Conservation (phyloP, 2,329 filamentous ascomycete genomes). For the Sclerotinia borealis region DNA sequence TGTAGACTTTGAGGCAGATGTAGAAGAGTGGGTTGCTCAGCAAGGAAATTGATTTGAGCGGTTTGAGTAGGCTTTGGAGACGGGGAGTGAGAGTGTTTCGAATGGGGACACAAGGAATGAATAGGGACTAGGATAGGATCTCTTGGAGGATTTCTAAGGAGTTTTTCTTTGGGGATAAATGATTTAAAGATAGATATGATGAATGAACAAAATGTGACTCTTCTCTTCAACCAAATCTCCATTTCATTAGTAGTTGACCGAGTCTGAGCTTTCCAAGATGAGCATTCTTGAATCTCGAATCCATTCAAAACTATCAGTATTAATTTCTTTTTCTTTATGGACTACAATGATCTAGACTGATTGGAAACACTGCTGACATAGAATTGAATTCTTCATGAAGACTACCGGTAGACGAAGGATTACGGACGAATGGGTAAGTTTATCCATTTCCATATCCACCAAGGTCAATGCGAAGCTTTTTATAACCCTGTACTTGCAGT, state of each 20-base stretch:
- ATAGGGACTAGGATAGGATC: background rate
- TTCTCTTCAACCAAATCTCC: background rate
- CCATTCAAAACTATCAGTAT: too few relatives aligned
- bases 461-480: background rate
- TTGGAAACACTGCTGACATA: too few relatives aligned
- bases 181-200: background rate
- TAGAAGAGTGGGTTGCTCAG: conserved; percentile 12
- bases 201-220: background rate
- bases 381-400: too few relatives aligned
- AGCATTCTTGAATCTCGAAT: too few relatives aligned
- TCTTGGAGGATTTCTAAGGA: background rate
- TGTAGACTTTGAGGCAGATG: conserved; percentile 14
- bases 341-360: too few relatives aligned
- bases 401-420: too few relatives aligned
- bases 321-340: too few relatives aligned
- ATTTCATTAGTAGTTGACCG: too few relatives aligned
- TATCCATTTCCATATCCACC: background rate
- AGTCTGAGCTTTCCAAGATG: too few relatives aligned
- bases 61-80: background rate
- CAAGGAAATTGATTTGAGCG: background rate
- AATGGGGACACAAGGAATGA: background rate
- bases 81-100: background rate
- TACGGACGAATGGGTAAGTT: too few relatives aligned
- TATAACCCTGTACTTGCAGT: background rate
- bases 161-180: too few relatives aligned